Conservation (phyloP, 1,284 basidiomycete genomes). For the Cutaneotrichosporon sp. region DNA sequence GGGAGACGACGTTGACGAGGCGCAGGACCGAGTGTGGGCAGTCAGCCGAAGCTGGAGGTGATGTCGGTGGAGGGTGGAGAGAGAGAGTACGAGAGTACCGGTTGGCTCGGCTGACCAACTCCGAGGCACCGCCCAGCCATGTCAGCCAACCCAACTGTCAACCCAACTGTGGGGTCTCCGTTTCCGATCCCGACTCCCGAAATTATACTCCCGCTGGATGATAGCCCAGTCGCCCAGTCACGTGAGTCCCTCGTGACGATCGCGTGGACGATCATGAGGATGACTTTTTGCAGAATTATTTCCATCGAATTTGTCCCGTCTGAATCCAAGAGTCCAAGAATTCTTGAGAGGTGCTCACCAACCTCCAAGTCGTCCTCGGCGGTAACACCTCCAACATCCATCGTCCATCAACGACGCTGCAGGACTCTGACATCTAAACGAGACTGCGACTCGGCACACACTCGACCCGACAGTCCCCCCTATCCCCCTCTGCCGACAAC, state of each 20-base stretch:
- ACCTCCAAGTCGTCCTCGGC: not conserved
- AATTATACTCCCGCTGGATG: no score
- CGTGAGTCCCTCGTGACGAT: not conserved
- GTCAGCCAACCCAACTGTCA: no score
- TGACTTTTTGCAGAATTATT: not conserved
- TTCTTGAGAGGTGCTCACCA: not conserved
- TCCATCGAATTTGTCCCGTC: not conserved
- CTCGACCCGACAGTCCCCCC: not conserved
- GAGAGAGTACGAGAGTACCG: no score
- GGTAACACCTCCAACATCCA: slow-evolving; percentile 1
- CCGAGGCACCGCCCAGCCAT: no score
- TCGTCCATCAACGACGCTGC: slow-evolving; percentile 1
- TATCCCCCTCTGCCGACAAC: not conserved
- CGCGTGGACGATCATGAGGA: not conserved
- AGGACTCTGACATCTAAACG: not conserved
- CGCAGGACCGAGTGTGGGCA: no score
- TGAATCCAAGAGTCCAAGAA: not conserved
- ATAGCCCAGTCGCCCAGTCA: no score
- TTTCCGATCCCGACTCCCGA: no score
- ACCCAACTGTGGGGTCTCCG: no score
- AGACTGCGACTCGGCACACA: not conserved
- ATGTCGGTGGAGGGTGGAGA: no score
- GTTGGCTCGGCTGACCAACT: no score
- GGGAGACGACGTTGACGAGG: no score
- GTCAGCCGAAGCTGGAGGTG: no score